A percentile compares a stretch with the other conserved stretches of the same genome.
phyloP scores from a whole-genome alignment of 768 basidiomycete genomes.

The Mycena maculata region DNA sequence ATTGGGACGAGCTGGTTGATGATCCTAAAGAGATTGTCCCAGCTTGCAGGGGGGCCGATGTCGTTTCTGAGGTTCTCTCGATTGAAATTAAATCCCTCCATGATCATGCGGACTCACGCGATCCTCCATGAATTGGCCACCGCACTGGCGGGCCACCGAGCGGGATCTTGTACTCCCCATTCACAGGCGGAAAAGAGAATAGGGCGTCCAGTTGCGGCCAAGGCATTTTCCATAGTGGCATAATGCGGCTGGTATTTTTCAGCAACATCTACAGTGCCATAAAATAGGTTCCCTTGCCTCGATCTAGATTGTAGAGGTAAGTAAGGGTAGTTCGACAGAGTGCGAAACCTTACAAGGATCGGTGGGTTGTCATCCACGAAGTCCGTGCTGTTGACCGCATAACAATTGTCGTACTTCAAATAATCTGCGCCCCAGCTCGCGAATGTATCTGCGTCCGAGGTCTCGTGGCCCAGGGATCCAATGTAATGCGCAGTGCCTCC shows the following conservation, averaged over 20 bases:
- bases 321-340: background rate
- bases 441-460: constrained; percentile 58
- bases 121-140: constrained; percentile 66
- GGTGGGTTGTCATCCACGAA: constrained; percentile 60
- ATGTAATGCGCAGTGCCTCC: constrained; percentile 58
- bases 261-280: background rate
- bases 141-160: constrained; percentile 58
- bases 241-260: constrained; percentile 50
- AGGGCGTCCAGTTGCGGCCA: constrained; percentile 56
- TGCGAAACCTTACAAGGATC: constrained; percentile 45
- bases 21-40: constrained; percentile 61
- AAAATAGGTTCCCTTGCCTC: constrained; percentile 40
- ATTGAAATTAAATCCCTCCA: background rate
- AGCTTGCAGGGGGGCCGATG: constrained; percentile 58
- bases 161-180: constrained; percentile 64
- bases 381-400: constrained; percentile 57
- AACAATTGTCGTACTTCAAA: constrained; percentile 64
- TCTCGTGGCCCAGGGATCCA: constrained; percentile 59
- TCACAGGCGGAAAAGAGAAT: constrained; percentile 65
- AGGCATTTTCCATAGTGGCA: constrained; percentile 58
- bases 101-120: constrained; percentile 44
- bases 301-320: constrained; percentile 41
- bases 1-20: constrained; percentile 65
- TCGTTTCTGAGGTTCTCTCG: constrained; percentile 50
- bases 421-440: constrained; percentile 63